Evolutionary conservation across 495 filamentous ascomycete species (phyloP).

Genomic region (Ramalina intermedia): DNA sequence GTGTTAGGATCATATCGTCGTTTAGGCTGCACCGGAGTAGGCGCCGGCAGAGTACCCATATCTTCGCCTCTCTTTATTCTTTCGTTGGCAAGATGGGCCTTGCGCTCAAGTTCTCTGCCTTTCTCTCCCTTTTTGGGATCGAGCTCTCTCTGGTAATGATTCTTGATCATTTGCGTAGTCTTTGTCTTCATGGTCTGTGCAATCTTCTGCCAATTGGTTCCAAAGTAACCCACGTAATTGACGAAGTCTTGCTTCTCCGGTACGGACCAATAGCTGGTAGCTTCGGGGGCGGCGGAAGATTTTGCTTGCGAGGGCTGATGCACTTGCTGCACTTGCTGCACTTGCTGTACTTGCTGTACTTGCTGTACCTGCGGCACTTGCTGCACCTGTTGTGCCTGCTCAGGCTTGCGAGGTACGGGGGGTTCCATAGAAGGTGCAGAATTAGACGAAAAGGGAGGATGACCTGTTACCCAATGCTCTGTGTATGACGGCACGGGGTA

Average conservation of each 20-base stretch:
- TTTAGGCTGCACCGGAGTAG: slow-evolving; percentile 40
- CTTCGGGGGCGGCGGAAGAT: slow-evolving; percentile 26
- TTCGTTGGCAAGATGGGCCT: slow-evolving; percentile 54
- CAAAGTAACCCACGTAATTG: slow-evolving; percentile 61
- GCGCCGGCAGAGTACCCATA: slow-evolving; percentile 48
- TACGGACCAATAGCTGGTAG: slow-evolving; percentile 97
- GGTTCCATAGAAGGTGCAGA: slow-evolving; percentile 12
- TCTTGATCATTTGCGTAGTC: slow-evolving; percentile 91
- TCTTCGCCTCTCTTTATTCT: slow-evolving; percentile 57
- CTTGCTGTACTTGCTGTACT: slow-evolving; percentile 20
- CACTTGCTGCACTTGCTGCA: slow-evolving; percentile 26
- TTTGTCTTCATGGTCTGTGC: slow-evolving; percentile 81
- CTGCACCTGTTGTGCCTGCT: slow-evolving; percentile 8
- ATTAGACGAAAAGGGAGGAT: not conserved
- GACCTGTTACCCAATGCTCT: slow-evolving; percentile 1
- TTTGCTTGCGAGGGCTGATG: slow-evolving; percentile 16
- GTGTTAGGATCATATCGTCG: slow-evolving; percentile 40
- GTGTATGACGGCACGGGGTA: slow-evolving; percentile 1
- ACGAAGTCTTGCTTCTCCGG: slow-evolving; percentile 77
- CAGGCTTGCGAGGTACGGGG: slow-evolving; percentile 25
- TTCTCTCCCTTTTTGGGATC: slow-evolving; percentile 43
- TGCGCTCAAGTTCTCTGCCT: slow-evolving; percentile 46
- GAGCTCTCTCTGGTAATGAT: slow-evolving; percentile 69
- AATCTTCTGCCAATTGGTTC: slow-evolving; percentile 76
- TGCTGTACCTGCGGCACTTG: slow-evolving; percentile 21